Conservation (phyloP, 768 basidiomycete genomes). For the Termitomyces sp. region DNA sequence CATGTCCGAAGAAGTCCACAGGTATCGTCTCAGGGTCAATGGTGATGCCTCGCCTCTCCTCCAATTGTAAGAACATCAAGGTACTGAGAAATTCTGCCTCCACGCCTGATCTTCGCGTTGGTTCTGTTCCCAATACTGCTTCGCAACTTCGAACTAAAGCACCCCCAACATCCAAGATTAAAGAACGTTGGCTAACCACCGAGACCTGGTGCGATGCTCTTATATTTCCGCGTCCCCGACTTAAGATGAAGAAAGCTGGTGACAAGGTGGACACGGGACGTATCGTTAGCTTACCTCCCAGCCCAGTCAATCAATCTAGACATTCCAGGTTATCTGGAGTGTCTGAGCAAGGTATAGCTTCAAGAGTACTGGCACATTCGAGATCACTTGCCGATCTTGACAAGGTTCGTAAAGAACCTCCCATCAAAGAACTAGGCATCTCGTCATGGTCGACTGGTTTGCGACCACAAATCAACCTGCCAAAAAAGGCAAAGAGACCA, state of each 20-base stretch:
- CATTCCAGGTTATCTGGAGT: neutral
- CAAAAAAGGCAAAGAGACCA: slow-evolving; percentile 9
- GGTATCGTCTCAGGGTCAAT: neutral
- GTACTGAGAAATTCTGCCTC: slow-evolving; percentile 53
- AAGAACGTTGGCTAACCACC: slow-evolving; percentile 63
- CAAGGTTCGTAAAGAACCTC: neutral
- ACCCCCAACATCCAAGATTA: slow-evolving; percentile 28
- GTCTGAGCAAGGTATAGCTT: slow-evolving; percentile 26
- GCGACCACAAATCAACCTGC: neutral
- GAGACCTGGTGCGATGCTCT: slow-evolving; percentile 83
- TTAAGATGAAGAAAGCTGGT: slow-evolving; percentile 41
- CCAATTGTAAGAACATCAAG: slow-evolving; percentile 7
- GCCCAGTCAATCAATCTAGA: slow-evolving; percentile 27
- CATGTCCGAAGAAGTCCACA: slow-evolving; percentile 1
- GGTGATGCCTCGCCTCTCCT: neutral
- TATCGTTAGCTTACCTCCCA: slow-evolving; percentile 45
- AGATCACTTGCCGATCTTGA: slow-evolving; percentile 35
- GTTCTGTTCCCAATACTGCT: neutral
- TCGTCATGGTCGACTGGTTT: neutral
- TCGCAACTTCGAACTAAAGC: slow-evolving; percentile 2
- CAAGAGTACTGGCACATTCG: slow-evolving; percentile 46
- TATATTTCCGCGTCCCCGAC: slow-evolving; percentile 68
- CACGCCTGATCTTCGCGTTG: slow-evolving; percentile 52
- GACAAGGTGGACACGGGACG: slow-evolving; percentile 17
- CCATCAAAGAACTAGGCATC: neutral